Evolutionary conservation across 2,329 filamentous ascomycete genomes (phyloP).

Genomic region (Aspergillus sp.): DNA sequence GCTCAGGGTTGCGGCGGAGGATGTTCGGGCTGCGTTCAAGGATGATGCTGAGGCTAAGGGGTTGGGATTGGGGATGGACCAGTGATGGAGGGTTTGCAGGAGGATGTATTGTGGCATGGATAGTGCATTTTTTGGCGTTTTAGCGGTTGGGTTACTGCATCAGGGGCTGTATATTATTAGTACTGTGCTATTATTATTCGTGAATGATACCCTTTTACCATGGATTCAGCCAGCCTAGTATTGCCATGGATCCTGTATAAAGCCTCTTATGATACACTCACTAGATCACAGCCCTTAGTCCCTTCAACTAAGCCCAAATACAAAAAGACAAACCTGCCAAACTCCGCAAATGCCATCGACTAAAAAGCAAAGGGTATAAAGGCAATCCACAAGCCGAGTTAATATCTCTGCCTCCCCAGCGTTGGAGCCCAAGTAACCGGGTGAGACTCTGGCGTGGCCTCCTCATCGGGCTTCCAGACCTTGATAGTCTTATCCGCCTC

Average conservation of each 20-base stretch:
- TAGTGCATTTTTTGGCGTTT: background rate
- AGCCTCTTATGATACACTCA: conserved; percentile 6
- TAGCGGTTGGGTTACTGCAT: background rate
- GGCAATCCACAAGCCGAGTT: conserved; percentile 11
- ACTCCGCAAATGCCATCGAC: conserved; percentile 11
- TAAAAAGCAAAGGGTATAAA: conserved; percentile 14
- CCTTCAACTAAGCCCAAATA: conserved; percentile 6
- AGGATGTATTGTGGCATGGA: too few species aligned
- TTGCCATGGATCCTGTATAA: too few species aligned
- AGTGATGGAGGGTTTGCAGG: too few species aligned
- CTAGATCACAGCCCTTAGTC: background rate
- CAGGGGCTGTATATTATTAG: background rate
- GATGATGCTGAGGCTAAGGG: conserved; percentile 82
- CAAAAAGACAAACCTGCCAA: conserved; percentile 8
- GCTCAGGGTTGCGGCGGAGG: conserved; percentile 78
- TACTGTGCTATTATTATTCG: background rate
- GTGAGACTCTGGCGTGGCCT: conserved; percentile 82
- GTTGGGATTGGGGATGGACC: conserved; percentile 51
- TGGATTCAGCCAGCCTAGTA: too few species aligned
- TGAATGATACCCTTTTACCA: conserved; percentile 3
- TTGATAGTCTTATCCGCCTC: conserved; percentile 99
- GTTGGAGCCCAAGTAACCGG: conserved; percentile 87
- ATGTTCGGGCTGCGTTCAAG: conserved; percentile 76
- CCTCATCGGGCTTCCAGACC: conserved; percentile 90
- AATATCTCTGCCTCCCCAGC: conserved; percentile 67